Conservation (phyloP, 805 yeast genomes). For the Candida pini region DNA sequence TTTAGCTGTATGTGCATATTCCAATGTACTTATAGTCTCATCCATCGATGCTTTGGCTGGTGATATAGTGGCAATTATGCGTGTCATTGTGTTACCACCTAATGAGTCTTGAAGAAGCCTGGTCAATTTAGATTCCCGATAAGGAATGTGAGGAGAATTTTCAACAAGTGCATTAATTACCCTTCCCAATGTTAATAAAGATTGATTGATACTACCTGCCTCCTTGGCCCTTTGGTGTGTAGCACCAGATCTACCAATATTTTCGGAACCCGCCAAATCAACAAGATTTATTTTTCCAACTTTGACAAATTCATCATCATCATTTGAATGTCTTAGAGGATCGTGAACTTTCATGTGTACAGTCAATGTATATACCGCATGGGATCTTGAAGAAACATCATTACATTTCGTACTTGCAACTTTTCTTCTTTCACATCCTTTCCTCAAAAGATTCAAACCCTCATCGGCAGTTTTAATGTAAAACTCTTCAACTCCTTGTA, state of each 20-base stretch:
- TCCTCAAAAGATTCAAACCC: conserved; percentile 45
- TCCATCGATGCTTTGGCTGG: conserved; percentile 75
- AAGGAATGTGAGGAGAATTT: conserved; percentile 67
- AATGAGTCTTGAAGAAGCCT: conserved; percentile 74
- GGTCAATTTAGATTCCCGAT: conserved; percentile 78
- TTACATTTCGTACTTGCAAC: conserved; percentile 78
- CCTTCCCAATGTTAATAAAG: conserved; percentile 74
- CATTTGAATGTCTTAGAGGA: conserved; percentile 26
- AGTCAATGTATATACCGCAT: conserved; percentile 71
- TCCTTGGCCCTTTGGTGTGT: conserved; percentile 78
- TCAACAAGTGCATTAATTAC: conserved; percentile 70
- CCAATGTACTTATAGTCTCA: conserved; percentile 80
- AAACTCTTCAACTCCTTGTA: conserved; percentile 54
- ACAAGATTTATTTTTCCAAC: conserved; percentile 72
- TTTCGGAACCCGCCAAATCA: conserved; percentile 90
- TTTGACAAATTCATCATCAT: conserved; percentile 46
- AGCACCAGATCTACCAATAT: conserved; percentile 80
- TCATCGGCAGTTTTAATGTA: conserved; percentile 44
- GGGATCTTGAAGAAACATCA: conserved; percentile 74
- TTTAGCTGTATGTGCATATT: conserved; percentile 84
- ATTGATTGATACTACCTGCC: conserved; percentile 86
- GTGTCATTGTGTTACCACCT: conserved; percentile 86
- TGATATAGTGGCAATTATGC: conserved; percentile 80
- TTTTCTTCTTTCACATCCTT: conserved; percentile 58
- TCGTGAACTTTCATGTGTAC: conserved; percentile 47